These are phyloP conservation scores for Penicillium paxilli DNA, from an alignment of 495 filamentous ascomycete species.

Conservation along the genomic window DNA sequence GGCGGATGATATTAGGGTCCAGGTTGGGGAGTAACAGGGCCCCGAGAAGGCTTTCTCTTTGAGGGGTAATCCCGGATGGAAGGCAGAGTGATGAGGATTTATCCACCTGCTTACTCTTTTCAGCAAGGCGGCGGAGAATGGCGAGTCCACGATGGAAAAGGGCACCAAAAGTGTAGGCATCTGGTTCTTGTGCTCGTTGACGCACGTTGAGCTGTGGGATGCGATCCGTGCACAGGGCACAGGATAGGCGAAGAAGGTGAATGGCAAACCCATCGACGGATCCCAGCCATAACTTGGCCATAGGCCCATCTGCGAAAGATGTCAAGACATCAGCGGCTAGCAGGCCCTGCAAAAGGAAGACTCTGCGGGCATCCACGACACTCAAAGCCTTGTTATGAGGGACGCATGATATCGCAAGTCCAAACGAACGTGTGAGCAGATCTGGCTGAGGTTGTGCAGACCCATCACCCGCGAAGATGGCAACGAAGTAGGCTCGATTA, in stretches of 20 bases:
- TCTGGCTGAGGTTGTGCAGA: conserved; percentile 65
- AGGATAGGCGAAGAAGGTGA: conserved; percentile 71
- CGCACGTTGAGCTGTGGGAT: conserved; percentile 38
- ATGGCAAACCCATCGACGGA: conserved; percentile 84
- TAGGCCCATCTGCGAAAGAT: conserved; percentile 64
- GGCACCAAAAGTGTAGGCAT: conserved; percentile 47
- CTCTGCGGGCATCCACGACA: conserved; percentile 77
- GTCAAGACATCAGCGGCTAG: conserved; percentile 88
- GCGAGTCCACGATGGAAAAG: conserved; percentile 71
- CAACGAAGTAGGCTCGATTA: conserved; percentile 77
- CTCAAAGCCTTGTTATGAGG: conserved; percentile 66
- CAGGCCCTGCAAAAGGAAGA: conserved; percentile 86
- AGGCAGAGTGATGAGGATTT: conserved; percentile 43
- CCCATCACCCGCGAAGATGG: conserved; percentile 75
- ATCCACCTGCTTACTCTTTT: conserved; percentile 68
- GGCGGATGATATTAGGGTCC: conserved; percentile 62
- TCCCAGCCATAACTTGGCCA: conserved; percentile 81
- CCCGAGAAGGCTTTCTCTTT: conserved; percentile 67
- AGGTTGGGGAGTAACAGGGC: conserved; percentile 64
- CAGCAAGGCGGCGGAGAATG: conserved; percentile 66
- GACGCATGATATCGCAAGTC: conserved; percentile 79
- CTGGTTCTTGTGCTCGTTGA: conserved; percentile 40
- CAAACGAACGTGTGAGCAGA: conserved; percentile 86
- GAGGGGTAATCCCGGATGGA: conserved; percentile 66
- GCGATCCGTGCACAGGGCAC: conserved; percentile 63